These are phyloP conservation scores for Dactylellina haptotyla DNA, from an alignment of 2,329 filamentous ascomycete genomes.

Conservation along the genomic window DNA sequence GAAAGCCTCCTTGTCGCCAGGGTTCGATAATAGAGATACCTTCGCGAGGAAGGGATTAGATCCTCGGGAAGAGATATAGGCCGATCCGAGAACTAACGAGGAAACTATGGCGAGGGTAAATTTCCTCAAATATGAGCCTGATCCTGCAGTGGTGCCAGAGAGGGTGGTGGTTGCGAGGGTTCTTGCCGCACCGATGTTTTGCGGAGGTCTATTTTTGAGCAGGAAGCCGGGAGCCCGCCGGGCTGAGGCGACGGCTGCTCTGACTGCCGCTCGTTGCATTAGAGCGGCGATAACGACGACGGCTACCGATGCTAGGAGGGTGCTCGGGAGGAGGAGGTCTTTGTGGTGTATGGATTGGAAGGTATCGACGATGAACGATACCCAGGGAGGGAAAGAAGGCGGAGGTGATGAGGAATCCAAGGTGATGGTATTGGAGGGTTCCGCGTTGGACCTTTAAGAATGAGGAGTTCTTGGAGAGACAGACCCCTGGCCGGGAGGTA, in stretches of 20 bases:
- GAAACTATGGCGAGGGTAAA: constrained; percentile 53
- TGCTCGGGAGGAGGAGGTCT: constrained; percentile 25
- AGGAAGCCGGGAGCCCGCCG: constrained; percentile 47
- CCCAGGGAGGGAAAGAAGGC: constrained; percentile 44
- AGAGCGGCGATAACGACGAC: constrained; percentile 42
- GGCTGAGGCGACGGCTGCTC: constrained; percentile 50
- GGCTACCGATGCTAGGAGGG: constrained; percentile 44
- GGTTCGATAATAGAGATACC: constrained; percentile 54
- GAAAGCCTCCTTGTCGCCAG: constrained; percentile 57
- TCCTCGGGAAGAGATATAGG: constrained; percentile 43
- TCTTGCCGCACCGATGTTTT: constrained; percentile 41
- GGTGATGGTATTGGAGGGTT: constrained; percentile 37
- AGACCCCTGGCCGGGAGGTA: not conserved
- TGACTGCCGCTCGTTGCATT: constrained; percentile 54
- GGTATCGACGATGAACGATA: constrained; percentile 43
- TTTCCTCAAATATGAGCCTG: constrained; percentile 43
- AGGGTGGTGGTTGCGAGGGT: constrained; percentile 26
- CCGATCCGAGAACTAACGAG: constrained; percentile 45
- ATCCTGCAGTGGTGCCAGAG: constrained; percentile 7
- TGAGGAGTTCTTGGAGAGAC: not conserved
- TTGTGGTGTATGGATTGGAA: constrained; percentile 22
- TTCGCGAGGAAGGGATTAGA: constrained; percentile 38
- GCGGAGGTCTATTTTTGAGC: constrained; percentile 39
- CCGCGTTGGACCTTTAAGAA: constrained; percentile 16
- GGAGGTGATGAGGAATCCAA: constrained; percentile 41